Evolutionary conservation across 495 filamentous ascomycete genomes (phyloP).

Genomic region (Penicillium soppii): DNA sequence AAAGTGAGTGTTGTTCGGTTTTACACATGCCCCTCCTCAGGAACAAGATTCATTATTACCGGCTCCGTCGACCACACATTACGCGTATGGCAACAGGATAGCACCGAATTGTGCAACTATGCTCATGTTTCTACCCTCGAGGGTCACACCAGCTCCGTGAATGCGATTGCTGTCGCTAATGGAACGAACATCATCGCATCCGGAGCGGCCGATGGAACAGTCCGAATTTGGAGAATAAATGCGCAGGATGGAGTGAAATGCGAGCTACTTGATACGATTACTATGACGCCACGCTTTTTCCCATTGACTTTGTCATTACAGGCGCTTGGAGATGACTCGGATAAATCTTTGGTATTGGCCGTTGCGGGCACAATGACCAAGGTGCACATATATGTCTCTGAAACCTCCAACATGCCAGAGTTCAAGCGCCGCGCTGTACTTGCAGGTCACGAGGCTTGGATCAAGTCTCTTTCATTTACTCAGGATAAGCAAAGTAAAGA

Average conservation of each 20-base stretch:
- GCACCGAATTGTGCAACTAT: constrained; percentile 28
- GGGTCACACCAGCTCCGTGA: constrained; percentile 74
- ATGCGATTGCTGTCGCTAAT: constrained; percentile 64
- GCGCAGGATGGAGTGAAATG: constrained; percentile 32
- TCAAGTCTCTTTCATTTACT: constrained; percentile 78
- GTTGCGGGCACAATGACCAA: constrained; percentile 76
- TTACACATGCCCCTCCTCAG: constrained; percentile 51
- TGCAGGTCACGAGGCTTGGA: constrained; percentile 92
- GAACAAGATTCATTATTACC: constrained; percentile 61
- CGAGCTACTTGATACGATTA: constrained; percentile 66
- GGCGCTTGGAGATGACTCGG: constrained; percentile 49
- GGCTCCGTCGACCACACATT: constrained; percentile 82
- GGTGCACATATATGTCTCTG: constrained; percentile 72
- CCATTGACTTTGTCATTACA: constrained; percentile 72
- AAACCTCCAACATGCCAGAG: constrained; percentile 33
- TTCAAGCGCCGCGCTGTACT: constrained; percentile 79
- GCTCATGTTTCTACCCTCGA: constrained; percentile 47
- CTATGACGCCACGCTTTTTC: constrained; percentile 72
- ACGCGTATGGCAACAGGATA: constrained; percentile 61
- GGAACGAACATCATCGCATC: constrained; percentile 60
- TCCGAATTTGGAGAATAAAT: constrained; percentile 72
- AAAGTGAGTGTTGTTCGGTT: constrained; percentile 84
- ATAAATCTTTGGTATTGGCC: constrained; percentile 63
- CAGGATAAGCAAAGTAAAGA: constrained; percentile 52
- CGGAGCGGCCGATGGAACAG: constrained; percentile 78